Evolutionary conservation across 2,329 filamentous ascomycete genomes (phyloP).

Genomic region (Pleomassaria siparia): DNA sequence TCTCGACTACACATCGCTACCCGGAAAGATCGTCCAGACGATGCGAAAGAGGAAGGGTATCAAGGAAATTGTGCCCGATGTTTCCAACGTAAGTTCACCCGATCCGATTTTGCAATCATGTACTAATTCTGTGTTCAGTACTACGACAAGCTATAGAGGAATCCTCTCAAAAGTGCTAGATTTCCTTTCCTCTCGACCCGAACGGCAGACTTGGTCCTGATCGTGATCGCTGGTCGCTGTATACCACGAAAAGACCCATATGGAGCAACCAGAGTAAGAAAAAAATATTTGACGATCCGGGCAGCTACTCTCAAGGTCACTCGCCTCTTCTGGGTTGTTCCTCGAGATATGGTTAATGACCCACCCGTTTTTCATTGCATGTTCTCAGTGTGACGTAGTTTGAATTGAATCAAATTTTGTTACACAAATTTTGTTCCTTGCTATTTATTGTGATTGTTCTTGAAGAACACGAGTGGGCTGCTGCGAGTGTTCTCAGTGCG

Average conservation of each 20-base stretch:
- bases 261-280: conserved; percentile 35
- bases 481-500: too few relatives aligned
- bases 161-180: conserved; percentile 48
- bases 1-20: conserved; percentile 79
- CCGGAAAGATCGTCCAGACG: conserved; percentile 77
- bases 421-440: conserved; percentile 21
- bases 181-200: conserved; percentile 42
- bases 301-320: conserved; percentile 31
- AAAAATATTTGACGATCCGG: conserved; percentile 45
- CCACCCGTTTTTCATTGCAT: conserved; percentile 34
- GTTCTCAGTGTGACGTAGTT: conserved; percentile 42
- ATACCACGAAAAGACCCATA: conserved; percentile 34
- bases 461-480: not conserved
- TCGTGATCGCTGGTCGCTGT: conserved; percentile 37
- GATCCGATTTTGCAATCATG: conserved; percentile 9
- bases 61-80: conserved; percentile 90
- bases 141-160: conserved; percentile 95
- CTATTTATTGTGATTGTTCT: not conserved
- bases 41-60: conserved; percentile 99
- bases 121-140: conserved; percentile 64
- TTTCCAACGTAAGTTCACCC: conserved; percentile 81
- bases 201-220: conserved; percentile 38
- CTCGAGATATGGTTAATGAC: conserved; percentile 39
- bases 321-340: conserved; percentile 28
- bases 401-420: conserved; percentile 31